Evolutionary conservation across 768 basidiomycete genomes (phyloP), one percentile per base, ranked within the genome.

Genomic region (Neoboletus magnificus): DNA sequence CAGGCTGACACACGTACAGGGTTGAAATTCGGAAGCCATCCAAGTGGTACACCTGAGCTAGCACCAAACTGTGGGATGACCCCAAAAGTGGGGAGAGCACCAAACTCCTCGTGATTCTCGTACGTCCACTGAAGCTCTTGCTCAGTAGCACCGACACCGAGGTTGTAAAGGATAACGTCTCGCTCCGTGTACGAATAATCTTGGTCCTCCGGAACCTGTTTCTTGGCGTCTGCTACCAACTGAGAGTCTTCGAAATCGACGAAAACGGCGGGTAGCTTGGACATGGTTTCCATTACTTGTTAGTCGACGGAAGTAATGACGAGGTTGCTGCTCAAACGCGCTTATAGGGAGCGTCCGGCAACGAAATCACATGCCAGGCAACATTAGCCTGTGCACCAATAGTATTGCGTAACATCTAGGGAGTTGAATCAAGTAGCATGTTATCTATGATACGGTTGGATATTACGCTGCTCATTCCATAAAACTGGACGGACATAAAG

Each of bases 1-100:
- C 11, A n/a, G n/a, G n/a, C n/a, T n/a, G 25, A 29, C 13, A n/a
- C 33, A 72, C 84, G 48, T 63, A 91, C 92, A 6, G 93, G 93
- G 67, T 95, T 95, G 78, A 86, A 98, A 72, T 98, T 90, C 15
- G 97, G 96, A 29, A 99, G 77, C 85, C 87, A 96, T 73, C 92
- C 93, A 46, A 93, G 73, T 1, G 87, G 71, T 5, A 92, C 48
- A 29, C 81, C 78, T 8, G 81, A 77, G 61, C 84, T 89, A 1
- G 91, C 84, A 22, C 76, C 68, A 71, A 98, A 92, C 68, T 93
- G 93, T 16, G 97, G 96, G 55, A 98, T 81, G 39, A 98, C 94
- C 30, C 93, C 97, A 66, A 97, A 98, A 0, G 95, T 98, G 0
- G 94, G 97, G 35, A 99, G 73, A 1, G 89, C 86, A 54, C 80